Evolutionary conservation across 441 rosid species (phyloP).

Genomic region (Jatropha multifida): DNA sequence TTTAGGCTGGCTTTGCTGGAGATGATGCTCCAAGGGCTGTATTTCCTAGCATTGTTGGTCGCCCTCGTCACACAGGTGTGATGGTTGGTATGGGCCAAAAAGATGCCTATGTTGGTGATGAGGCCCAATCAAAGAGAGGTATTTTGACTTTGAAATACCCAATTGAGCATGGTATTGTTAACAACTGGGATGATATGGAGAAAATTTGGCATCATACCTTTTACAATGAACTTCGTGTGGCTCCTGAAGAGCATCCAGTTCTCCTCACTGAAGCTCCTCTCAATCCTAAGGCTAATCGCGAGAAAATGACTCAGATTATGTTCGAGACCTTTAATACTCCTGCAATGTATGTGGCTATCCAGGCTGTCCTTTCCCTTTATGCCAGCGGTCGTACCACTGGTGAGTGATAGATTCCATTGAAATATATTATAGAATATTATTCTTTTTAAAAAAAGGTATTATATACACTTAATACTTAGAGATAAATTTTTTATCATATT

Average conservation of each 20-base stretch:
- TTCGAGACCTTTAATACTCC: conserved; percentile 59
- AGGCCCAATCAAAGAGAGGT: too few relatives aligned
- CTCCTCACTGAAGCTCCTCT: conserved; percentile 75
- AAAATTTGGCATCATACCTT: too few relatives aligned
- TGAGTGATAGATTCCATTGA: conserved; percentile 24
- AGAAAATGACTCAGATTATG: conserved; percentile 78
- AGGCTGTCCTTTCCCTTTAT: conserved; percentile 70
- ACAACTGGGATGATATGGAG: too few relatives aligned
- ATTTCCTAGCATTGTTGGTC: conserved; percentile 68
- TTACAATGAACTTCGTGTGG: conserved; percentile 25
- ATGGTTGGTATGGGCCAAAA: not conserved
- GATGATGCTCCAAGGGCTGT: conserved; percentile 92
- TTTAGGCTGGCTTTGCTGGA: conserved; percentile 83
- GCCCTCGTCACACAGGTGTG: conserved; percentile 42
- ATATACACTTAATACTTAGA: too few relatives aligned
- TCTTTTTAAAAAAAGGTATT: not conserved
- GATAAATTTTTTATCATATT: not conserved
- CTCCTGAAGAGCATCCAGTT: conserved; percentile 70
- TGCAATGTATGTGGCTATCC: conserved; percentile 54
- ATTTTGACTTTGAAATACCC: too few relatives aligned
- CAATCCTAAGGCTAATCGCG: conserved; percentile 69
- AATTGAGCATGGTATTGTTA: too few relatives aligned
- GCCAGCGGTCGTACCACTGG: conserved; percentile 80
- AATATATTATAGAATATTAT: not conserved
- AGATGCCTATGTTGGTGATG: too few relatives aligned